phyloP scores from a whole-genome alignment of 306 rosid genomes.

The Lagenaria siceraria region DNA sequence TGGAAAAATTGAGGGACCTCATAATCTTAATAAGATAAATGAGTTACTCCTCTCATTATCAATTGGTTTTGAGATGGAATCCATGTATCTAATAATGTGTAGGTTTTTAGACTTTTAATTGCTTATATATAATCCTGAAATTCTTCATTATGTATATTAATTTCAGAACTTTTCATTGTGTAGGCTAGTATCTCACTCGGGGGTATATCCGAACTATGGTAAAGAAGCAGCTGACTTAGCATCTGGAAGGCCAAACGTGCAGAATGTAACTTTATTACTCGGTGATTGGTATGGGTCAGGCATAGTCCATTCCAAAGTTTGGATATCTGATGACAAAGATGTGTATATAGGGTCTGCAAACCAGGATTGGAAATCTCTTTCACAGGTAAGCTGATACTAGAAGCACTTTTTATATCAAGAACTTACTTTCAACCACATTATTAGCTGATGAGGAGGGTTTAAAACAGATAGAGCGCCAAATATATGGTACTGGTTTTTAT shows the following conservation, averaged over 20 bases:
- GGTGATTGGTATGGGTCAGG: conserved; percentile 85
- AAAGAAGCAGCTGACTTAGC: conserved; percentile 73
- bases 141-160: background rate
- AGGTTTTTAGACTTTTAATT: background rate
- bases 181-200: conserved; percentile 84
- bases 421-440: background rate
- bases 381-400: conserved; percentile 43
- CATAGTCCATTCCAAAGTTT: conserved; percentile 83
- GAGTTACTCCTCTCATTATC: too few relatives aligned
- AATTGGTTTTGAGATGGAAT: too few relatives aligned
- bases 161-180: background rate
- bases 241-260: conserved; percentile 68
- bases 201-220: conserved; percentile 60
- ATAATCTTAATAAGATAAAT: too few relatives aligned
- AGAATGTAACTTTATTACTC: conserved; percentile 60
- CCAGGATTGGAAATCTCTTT: conserved; percentile 93
- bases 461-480: background rate
- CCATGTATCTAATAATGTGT: too few relatives aligned
- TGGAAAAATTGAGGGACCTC: too few relatives aligned
- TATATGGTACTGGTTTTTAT: background rate
- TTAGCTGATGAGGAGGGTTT: background rate
- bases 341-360: conserved; percentile 89
- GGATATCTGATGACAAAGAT: conserved; percentile 70
- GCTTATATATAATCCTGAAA: background rate
- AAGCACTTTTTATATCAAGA: background rate